phyloP scores from a whole-genome alignment of 345 rosid species.

The Theobroma cacao region DNA sequence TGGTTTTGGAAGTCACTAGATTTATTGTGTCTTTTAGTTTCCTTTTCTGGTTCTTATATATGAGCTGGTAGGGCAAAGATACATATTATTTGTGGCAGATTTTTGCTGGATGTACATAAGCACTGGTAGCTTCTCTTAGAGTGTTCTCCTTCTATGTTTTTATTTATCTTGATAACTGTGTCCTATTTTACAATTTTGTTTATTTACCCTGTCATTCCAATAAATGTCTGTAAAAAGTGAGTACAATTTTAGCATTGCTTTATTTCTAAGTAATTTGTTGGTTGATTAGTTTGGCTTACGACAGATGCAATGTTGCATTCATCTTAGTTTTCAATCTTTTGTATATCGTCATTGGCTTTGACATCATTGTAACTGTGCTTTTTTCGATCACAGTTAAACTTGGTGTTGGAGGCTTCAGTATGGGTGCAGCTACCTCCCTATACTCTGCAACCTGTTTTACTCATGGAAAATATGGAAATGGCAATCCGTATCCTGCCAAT shows the following conservation, averaged over 20 bases:
- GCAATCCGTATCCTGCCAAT: slow-evolving; percentile 68
- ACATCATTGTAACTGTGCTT: slow-evolving; percentile 14
- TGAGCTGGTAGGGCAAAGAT: too few relatives aligned
- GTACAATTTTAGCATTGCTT: not conserved
- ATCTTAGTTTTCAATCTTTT: not conserved
- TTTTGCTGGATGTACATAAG: too few relatives aligned
- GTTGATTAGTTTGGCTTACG: not conserved
- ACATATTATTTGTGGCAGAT: too few relatives aligned
- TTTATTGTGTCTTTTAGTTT: too few relatives aligned
- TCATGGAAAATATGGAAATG: slow-evolving; percentile 65
- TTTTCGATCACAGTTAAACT: slow-evolving; percentile 65
- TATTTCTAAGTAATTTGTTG: not conserved
- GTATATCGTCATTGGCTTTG: not conserved
- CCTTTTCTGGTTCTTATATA: too few relatives aligned
- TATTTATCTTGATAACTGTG: not conserved
- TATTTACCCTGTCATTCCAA: not conserved
- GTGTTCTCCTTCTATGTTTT: not conserved
- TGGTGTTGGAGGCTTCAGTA: slow-evolving; percentile 98
- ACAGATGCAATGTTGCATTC: not conserved
- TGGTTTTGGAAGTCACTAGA: too few relatives aligned
- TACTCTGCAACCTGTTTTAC: slow-evolving; percentile 83
- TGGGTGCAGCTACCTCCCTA: slow-evolving; percentile 93
- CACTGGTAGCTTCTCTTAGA: too few relatives aligned
- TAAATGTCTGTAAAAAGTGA: not conserved
- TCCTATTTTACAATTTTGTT: not conserved